Percentiles rank a stretch among this genome's conserved stretches.
phyloP scores from a whole-genome alignment of 225 moss, liverwort and hornwort genomes.

The Pseudoscleropodium purum region DNA sequence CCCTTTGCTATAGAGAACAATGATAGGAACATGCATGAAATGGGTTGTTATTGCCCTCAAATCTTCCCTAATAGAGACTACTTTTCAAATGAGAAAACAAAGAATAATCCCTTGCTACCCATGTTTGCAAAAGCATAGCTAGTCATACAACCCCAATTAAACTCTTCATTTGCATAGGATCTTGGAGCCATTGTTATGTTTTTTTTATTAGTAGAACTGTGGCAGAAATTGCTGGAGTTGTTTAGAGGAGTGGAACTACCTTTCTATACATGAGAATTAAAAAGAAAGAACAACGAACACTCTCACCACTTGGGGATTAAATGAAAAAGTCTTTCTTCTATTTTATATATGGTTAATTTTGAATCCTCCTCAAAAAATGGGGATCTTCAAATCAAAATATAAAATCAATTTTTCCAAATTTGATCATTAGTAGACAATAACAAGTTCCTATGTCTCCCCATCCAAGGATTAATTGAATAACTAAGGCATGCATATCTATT shows the following conservation, averaged over 20 bases:
- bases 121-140: neutral
- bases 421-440: rapidly evolving
- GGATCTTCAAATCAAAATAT: rapidly evolving
- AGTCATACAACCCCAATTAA: neutral
- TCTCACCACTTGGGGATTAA: neutral
- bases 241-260: rapidly evolving
- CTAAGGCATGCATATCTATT: neutral
- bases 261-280: neutral
- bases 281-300: neutral
- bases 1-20: no score
- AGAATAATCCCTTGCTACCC: rapidly evolving
- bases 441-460: rapidly evolving
- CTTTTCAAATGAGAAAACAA: neutral
- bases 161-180: neutral
- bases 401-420: neutral
- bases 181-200: neutral
- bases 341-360: neutral
- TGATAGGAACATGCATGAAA: no score
- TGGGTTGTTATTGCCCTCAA: no score
- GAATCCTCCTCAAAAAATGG: rapidly evolving
- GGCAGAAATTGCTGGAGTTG: neutral
- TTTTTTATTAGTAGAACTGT: neutral
- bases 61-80: neutral
- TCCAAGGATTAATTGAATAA: rapidly evolving
- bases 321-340: rapidly evolving